A percentile compares a stretch with the other conserved stretches of the same genome.
Evolutionary conservation across 2,329 filamentous ascomycete genomes (phyloP).

Genomic region (Penicillium sp.): DNA sequence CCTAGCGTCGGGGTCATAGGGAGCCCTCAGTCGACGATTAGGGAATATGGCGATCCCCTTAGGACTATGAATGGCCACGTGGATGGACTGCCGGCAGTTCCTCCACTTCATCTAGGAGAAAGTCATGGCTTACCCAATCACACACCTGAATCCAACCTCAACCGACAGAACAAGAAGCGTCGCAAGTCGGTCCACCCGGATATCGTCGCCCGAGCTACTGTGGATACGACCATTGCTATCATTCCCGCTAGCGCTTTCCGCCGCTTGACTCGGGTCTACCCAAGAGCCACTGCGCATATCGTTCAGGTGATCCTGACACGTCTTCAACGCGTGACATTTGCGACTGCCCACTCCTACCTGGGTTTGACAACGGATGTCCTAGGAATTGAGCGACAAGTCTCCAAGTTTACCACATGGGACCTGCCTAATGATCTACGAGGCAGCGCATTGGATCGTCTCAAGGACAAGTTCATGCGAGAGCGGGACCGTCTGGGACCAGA

Average conservation of each 20-base stretch:
- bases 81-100: conserved; percentile 65
- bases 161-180: conserved; percentile 39
- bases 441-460: conserved; percentile 79
- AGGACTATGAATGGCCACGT: conserved; percentile 34
- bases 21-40: conserved; percentile 36
- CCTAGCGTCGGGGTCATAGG: conserved; percentile 38
- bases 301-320: conserved; percentile 96
- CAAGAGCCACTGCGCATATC: conserved; percentile 94
- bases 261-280: conserved; percentile 89
- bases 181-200: conserved; percentile 87
- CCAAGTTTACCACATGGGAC: conserved; percentile 88
- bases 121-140: conserved; percentile 36
- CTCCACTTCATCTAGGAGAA: conserved; percentile 74
- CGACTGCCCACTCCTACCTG: conserved; percentile 92
- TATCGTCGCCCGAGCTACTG: conserved; percentile 92
- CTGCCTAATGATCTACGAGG: conserved; percentile 89
- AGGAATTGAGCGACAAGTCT: conserved; percentile 91
- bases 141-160: conserved; percentile 34
- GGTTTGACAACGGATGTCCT: conserved; percentile 90
- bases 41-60: conserved; percentile 29
- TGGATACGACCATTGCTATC: conserved; percentile 97
- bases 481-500: conserved; percentile 80
- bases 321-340: conserved; percentile 90
- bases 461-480: conserved; percentile 90
- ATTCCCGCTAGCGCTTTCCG: conserved; percentile 97